Evolutionary conservation across 306 rosid species (phyloP), one percentile per base, ranked within the genome.

Genomic region (Crataegus laevigata): DNA sequence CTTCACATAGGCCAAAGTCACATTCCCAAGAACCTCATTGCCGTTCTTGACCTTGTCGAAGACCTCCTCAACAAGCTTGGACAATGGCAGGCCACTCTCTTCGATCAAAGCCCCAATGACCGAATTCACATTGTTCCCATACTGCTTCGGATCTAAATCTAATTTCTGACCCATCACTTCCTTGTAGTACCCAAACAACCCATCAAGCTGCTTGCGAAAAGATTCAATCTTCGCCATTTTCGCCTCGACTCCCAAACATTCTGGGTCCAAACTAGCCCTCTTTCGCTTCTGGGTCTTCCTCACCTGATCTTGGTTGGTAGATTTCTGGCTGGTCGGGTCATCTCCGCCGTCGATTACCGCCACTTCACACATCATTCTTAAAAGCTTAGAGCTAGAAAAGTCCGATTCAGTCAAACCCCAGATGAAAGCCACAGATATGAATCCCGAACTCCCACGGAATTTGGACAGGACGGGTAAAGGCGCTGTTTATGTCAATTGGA

Each of bases 1-100:
- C 84, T 92, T 94, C 77, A 94, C 97, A 11, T 78, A 75, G 38
- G 97, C 92, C 45, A 62, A 9, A 21, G 96, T 94, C 43, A 89
- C 68, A 3, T 71, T 66, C 42, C 86, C 88, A 70, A 43, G 77
- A 58, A 25, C 75, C 29, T 77, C 87, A 34, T 19, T 71, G 3
- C 47, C 81, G 0, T 72, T 78, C 32, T 73, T 87, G 78, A 84
- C 14, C 75, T 79, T 87, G 30, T 61, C 76, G 42, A 69, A 72
- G 55, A 94, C 85, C 88, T 88, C 87, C 3, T 84, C 87, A 3
- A 94, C 92, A 19, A 94, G 96, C 76, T 70, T 79, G 52, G 99
- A 86, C 80, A 94, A 66, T 3, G 99, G 91, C 69, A 90, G 89
- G 29, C 83, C 80, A 42, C 92, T 89, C 83, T 94, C 99, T 79